Evolutionary conservation across 2,329 filamentous ascomycete species (phyloP).

Genomic region (Atkinsonella texensis): DNA sequence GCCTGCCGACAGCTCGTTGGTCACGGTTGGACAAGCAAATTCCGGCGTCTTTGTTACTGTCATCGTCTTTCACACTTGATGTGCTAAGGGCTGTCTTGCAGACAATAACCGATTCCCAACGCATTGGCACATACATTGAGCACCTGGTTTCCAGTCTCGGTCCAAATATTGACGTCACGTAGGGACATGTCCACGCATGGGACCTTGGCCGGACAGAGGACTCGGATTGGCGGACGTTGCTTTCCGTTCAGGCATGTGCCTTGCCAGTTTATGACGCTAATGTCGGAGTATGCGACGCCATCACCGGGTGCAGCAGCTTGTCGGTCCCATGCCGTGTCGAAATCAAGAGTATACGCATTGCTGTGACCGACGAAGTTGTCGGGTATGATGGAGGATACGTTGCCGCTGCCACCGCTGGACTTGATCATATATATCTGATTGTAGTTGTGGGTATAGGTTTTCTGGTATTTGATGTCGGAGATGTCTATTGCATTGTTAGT

Average conservation of each 20-base stretch:
- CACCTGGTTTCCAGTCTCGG: background rate
- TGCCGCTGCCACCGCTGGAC: background rate
- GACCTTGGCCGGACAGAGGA: background rate
- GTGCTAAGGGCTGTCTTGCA: background rate
- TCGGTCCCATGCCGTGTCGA: background rate
- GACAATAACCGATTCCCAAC: background rate
- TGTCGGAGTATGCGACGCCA: background rate
- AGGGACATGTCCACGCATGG: background rate
- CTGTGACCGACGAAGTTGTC: slow-evolving; percentile 1
- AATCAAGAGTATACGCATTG: background rate
- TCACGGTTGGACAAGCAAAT: background rate
- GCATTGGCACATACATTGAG: background rate
- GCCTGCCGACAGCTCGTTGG: background rate
- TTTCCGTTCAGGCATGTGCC: background rate
- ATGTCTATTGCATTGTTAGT: background rate
- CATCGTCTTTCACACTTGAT: background rate
- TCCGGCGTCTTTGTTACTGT: background rate
- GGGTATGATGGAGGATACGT: background rate
- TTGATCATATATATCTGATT: background rate
- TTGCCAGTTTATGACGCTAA: background rate
- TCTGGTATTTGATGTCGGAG: background rate
- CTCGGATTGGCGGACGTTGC: background rate
- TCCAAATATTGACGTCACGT: background rate
- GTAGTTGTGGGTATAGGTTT: background rate
- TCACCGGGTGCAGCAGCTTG: background rate